Evolutionary conservation across 371 early-diverging fungal species (phyloP).

Genomic region (Basidiobolus meristosporus): DNA sequence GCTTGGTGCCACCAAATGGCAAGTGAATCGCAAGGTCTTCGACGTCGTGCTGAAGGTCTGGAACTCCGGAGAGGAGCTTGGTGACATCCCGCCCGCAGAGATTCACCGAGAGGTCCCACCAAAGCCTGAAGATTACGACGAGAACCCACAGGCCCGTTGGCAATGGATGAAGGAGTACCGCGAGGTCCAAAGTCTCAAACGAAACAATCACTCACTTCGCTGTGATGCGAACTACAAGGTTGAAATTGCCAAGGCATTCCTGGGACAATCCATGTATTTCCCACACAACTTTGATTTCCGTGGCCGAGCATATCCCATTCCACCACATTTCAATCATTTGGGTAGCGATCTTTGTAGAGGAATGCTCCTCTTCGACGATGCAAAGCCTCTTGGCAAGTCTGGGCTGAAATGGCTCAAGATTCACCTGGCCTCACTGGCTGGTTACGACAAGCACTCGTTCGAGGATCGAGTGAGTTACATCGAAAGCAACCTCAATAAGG

Average conservation of each 20-base stretch:
- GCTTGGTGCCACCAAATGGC: constrained; percentile 80
- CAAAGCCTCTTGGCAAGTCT: constrained; percentile 64
- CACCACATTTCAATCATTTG: constrained; percentile 86
- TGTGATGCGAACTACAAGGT: constrained; percentile 91
- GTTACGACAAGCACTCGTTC: constrained; percentile 86
- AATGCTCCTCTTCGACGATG: constrained; percentile 62
- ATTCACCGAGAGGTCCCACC: constrained; percentile 18
- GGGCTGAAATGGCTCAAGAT: constrained; percentile 91
- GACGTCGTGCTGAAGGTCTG: constrained; percentile 64
- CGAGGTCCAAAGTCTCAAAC: constrained; percentile 25
- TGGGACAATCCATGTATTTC: constrained; percentile 80
- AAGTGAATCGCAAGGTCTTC: constrained; percentile 66
- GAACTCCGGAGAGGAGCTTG: constrained; percentile 66
- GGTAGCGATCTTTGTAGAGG: constrained; percentile 94
- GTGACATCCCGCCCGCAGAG: constrained; percentile 52
- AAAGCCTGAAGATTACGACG: constrained; percentile 52
- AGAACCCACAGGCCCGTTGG: constrained; percentile 29
- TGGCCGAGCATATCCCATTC: constrained; percentile 95
- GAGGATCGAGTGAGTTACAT: constrained; percentile 60
- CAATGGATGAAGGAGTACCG: constrained; percentile 23
- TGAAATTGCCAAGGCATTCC: constrained; percentile 85
- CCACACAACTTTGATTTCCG: constrained; percentile 97
- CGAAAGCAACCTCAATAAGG: constrained; percentile 47
- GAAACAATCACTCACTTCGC: constrained; percentile 67
- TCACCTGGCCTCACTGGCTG: constrained; percentile 85